Base-by-base conservation (phyloP, 176 grass and related monocot genomes). In the Carex cristatella region DNA sequence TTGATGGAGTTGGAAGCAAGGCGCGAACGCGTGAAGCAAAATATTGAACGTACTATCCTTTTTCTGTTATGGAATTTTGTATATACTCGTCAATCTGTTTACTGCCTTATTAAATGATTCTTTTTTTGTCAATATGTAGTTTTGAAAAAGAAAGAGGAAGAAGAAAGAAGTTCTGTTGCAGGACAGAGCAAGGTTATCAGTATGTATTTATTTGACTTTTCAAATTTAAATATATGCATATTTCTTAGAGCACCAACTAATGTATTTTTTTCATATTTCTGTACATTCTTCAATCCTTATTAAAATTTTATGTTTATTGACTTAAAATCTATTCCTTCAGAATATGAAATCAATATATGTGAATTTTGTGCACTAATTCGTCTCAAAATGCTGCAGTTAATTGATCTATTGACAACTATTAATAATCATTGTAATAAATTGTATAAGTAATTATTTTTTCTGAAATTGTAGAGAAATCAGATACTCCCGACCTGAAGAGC, bases 1-100 rank as follows among this genome's bases (percentile, higher is more conserved):
- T 74, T 98, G 88, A 76, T 69, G 79, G 93, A 95, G 18, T 73
- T 98, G 93, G 93, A 94, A 61, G 87, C 81, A 42, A 94, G 89
- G 80, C 93, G 93, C 71, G 88, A 90, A 66, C 88, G 18, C 30
- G 85, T 94, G 56, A 98, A 79, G 82, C 89, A 92, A 87, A 98
- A 95, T 85, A 80, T 98, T 93, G 91, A 88, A 67, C 28, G 93
- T 98, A 92, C 70, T 44, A 31, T 68, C 53, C 5, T 38, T 67
- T 15, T 83, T 0, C 60, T 83, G 15, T 67, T 64, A 18, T 62
- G 32, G 32, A 80, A 64, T 16, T 75, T 77, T 1, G 7, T 56
- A 56, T 56, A 27, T 30, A 77, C 10, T 76, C 31, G 5, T 77
- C 5, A 65, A 64, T 64, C 6, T 81, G 32, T 27, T 73, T 58